phyloP scores from a whole-genome alignment of 2,329 filamentous ascomycete species.

The Exophiala dermatitidis region DNA sequence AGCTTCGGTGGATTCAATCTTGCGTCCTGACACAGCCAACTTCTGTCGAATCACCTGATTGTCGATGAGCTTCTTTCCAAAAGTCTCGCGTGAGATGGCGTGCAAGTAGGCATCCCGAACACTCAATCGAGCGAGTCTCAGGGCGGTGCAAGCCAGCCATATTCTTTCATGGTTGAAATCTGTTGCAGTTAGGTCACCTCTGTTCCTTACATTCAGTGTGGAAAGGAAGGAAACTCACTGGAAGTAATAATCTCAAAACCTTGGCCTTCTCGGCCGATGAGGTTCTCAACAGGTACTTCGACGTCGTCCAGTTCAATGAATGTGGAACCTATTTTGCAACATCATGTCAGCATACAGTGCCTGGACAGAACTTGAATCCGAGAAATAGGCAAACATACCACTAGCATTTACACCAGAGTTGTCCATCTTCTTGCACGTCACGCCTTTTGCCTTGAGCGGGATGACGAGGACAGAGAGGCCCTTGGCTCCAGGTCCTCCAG shows the following conservation, averaged over 20 bases:
- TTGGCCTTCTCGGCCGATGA: not conserved
- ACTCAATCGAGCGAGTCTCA: conserved; percentile 52
- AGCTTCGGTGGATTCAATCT: conserved; percentile 51
- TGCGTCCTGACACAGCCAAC: conserved; percentile 47
- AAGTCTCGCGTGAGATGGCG: conserved; percentile 48
- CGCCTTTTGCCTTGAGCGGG: conserved; percentile 79
- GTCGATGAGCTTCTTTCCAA: conserved; percentile 50
- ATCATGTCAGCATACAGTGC: conserved; percentile 43
- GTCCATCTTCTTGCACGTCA: conserved; percentile 97
- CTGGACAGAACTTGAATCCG: conserved; percentile 78
- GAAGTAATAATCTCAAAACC: conserved; percentile 22
- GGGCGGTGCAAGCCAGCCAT: conserved; percentile 50
- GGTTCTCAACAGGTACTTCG: conserved; percentile 1
- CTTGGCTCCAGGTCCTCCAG: conserved; percentile 66
- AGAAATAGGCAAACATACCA: conserved; percentile 48
- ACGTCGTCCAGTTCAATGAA: conserved; percentile 1
- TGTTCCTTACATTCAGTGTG: not conserved
- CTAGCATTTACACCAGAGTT: conserved; percentile 94
- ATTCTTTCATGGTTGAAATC: conserved; percentile 55
- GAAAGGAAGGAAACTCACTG: not conserved
- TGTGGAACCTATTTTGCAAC: not conserved
- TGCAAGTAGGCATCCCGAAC: conserved; percentile 48
- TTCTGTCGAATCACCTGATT: conserved; percentile 54
- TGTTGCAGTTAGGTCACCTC: not conserved
- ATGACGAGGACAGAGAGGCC: conserved; percentile 94